Conservation (phyloP, 2,329 filamentous ascomycete species). For the Endoconidiophora polonica region DNA sequence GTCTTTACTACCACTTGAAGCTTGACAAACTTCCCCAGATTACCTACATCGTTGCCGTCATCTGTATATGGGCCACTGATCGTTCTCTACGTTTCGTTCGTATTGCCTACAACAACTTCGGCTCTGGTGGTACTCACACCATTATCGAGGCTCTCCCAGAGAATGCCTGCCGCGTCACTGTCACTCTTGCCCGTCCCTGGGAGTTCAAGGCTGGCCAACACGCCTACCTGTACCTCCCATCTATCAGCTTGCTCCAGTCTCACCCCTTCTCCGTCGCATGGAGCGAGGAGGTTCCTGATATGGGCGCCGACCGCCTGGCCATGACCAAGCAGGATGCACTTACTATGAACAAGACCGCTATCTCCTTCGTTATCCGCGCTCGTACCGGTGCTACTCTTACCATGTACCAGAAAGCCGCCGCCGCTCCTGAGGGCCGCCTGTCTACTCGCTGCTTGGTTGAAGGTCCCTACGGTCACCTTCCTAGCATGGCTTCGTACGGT, state of each 20-base stretch:
- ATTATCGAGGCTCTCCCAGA: constrained; percentile 61
- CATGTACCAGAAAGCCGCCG: constrained; percentile 50
- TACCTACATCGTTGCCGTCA: constrained; percentile 41
- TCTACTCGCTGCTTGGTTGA: constrained; percentile 52
- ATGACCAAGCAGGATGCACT: constrained; percentile 42
- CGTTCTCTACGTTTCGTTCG: constrained; percentile 41
- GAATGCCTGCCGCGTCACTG: constrained; percentile 56
- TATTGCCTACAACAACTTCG: constrained; percentile 49
- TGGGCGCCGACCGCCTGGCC: constrained; percentile 37
- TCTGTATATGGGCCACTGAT: constrained; percentile 53
- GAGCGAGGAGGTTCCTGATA: constrained; percentile 47
- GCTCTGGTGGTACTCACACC: constrained; percentile 48
- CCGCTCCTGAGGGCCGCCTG: constrained; percentile 43
- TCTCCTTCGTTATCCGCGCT: constrained; percentile 58
- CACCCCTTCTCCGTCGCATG: constrained; percentile 69
- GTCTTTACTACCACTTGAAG: constrained; percentile 50
- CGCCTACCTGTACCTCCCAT: constrained; percentile 63
- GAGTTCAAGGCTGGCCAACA: constrained; percentile 59
- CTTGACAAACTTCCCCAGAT: constrained; percentile 38
- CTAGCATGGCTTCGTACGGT: constrained; percentile 57
- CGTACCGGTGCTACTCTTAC: constrained; percentile 57
- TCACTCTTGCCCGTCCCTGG: constrained; percentile 63
- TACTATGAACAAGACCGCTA: constrained; percentile 42
- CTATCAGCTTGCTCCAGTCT: constrained; percentile 54
- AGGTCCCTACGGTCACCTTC: constrained; percentile 60